phyloP scores from a whole-genome alignment of 2,329 filamentous ascomycete species.

The Colletotrichum siamense region DNA sequence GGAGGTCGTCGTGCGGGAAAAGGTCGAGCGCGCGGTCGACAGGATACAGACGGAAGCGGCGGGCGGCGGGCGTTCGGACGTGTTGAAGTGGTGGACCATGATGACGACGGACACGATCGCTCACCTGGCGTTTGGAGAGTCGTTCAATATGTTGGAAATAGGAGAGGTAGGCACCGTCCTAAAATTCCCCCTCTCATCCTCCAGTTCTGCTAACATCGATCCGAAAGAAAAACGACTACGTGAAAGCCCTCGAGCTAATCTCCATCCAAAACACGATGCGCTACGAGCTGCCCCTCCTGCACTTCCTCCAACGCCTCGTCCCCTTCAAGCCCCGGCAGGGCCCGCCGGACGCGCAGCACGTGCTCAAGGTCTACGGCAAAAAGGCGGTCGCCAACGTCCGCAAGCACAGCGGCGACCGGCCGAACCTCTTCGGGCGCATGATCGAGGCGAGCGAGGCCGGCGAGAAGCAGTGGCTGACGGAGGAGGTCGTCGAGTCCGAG shows the following conservation, averaged over 20 bases:
- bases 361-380: neutral
- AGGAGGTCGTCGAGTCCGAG: conserved; percentile 40
- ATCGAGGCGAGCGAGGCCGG: neutral
- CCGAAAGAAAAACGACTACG: neutral
- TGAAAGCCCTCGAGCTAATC: neutral
- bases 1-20: conserved; percentile 37
- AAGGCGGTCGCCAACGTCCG: neutral
- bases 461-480: neutral
- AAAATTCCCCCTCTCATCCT: neutral
- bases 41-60: conserved; percentile 48
- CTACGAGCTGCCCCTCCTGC: neutral
- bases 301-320: neutral
- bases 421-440: neutral
- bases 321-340: neutral
- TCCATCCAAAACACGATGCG: neutral
- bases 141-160: conserved; percentile 55
- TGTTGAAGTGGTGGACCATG: conserved; percentile 60
- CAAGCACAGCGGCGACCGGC: neutral
- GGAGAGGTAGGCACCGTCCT: neutral
- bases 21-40: conserved; percentile 43
- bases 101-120: conserved; percentile 61
- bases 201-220: neutral
- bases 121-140: conserved; percentile 59
- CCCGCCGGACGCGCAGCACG: neutral
- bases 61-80: conserved; percentile 41